A percentile compares a stretch with the other conserved stretches of the same genome.
phyloP scores from a whole-genome alignment of 371 early-diverging fungal genomes.

The Mucor sp. region DNA sequence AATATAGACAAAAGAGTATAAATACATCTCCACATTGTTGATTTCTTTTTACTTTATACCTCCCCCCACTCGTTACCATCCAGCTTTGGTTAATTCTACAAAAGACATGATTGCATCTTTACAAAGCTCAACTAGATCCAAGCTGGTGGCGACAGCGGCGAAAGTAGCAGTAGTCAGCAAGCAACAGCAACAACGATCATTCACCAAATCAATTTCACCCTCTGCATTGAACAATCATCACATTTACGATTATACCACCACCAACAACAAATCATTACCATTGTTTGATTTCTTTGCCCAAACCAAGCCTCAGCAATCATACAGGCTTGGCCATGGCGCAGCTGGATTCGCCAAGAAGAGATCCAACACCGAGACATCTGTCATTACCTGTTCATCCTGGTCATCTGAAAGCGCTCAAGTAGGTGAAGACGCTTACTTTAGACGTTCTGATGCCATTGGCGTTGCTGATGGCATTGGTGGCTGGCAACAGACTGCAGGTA shows the following conservation, averaged over 20 bases:
- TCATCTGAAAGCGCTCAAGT: conserved; percentile 58
- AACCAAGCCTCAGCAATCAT: conserved; percentile 20
- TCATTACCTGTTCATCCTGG: neutral
- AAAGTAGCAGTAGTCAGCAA: neutral
- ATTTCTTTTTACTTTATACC: neutral
- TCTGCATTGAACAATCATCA: conserved; percentile 15
- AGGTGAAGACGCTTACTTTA: conserved; percentile 85
- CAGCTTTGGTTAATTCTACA: neutral
- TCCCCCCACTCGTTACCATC: neutral
- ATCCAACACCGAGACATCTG: neutral
- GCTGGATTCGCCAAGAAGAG: conserved; percentile 29
- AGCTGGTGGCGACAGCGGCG: neutral
- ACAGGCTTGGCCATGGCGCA: conserved; percentile 23
- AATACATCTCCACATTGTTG: neutral
- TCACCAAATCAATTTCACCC: conserved; percentile 10
- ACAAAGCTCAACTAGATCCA: neutral
- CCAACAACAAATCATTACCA: conserved; percentile 16
- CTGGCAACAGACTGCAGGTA: conserved; percentile 58
- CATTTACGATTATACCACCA: conserved; percentile 1
- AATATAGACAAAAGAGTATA: neutral
- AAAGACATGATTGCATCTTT: neutral
- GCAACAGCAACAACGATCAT: neutral
- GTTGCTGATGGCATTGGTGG: conserved; percentile 89
- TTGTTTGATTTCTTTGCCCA: conserved; percentile 28
- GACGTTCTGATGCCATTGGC: conserved; percentile 76